Base-by-base conservation (phyloP, 208 protist species). In the Strigomonas culicis region DNA sequence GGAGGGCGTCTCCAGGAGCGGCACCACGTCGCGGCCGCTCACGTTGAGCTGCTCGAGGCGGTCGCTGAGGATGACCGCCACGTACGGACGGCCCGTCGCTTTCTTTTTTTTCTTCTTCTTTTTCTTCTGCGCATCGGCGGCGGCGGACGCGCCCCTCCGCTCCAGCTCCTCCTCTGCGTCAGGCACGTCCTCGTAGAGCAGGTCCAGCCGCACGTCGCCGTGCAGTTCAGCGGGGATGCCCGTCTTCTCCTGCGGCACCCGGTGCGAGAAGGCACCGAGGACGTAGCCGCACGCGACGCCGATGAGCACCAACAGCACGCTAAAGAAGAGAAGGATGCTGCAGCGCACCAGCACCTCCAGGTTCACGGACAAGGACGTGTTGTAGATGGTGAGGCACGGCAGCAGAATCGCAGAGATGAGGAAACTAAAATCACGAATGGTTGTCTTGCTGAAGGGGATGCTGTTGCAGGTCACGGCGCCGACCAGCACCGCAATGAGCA, bases 401-500 rank as follows among this genome's bases (percentile, higher is more conserved):
- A 94, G 62, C 17, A 90, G 58, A 27, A 94, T 36, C 27, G 77
- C 70, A 28, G 80, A 76, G 53, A 92, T 84, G 17, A 94, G 41
- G 47, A 81, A 88, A 55, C 77, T 79, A 41, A 92, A 88, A 63
- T 90, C 83, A 25, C 77, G 74, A 24, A 91, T 65, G 17, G 83
- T 90, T 6, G 65, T 70, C 1, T 24, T 27, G 31, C 66, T 66
- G 53, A 79, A 63, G 0, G 88, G 88, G 52, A 94, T 86, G 22
- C 67, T 79, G 25, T 59, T 63, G 24, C 76, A 79, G 30, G 75
- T 78, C 47, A 79, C 59, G 36, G 83, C 78, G 57, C 88, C 85
- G 36, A 92, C 62, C 24, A 88, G 71, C 21, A 94, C 80, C 24
- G 88, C 77, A 24, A 94, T 68, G 52, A 92, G 78, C 44, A 94